Evolutionary conservation across 2,329 filamentous ascomycete species (phyloP).

Genomic region (Bretziella fagacearum): DNA sequence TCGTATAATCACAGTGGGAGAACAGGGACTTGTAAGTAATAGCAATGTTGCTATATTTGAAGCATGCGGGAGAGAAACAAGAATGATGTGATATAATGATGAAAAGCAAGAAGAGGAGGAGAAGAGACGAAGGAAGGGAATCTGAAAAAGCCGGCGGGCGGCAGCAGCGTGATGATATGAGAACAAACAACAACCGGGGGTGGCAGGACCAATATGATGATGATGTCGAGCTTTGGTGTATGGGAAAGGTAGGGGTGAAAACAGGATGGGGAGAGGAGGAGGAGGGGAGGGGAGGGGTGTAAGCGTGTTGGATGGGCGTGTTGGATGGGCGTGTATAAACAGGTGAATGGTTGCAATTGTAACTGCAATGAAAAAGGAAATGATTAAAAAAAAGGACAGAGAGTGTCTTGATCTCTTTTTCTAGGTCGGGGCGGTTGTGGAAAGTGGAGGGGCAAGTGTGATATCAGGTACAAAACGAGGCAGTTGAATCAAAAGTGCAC

Average conservation of each 20-base stretch:
- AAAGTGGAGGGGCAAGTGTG: too few relatives aligned
- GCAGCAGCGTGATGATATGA: conserved; percentile 4
- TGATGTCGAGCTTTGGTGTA: too few relatives aligned
- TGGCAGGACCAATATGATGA: too few relatives aligned
- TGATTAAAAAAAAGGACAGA: not conserved
- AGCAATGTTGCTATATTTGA: not conserved
- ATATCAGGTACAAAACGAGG: too few relatives aligned
- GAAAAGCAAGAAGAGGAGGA: not conserved
- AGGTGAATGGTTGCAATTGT: not conserved
- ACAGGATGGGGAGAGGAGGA: not conserved
- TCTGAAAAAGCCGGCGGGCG: not conserved
- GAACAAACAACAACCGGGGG: not conserved
- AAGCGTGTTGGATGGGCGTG: not conserved
- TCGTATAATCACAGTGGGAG: too few relatives aligned
- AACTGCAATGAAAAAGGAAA: not conserved
- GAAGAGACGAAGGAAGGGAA: conserved; percentile 3
- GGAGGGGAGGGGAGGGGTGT: conserved; percentile 1
- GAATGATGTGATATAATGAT: not conserved
- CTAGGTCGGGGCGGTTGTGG: not conserved
- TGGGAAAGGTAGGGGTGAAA: not conserved
- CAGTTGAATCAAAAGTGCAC: too few relatives aligned
- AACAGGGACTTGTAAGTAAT: not conserved
- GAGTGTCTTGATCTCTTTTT: too few relatives aligned
- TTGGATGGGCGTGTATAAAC: not conserved
- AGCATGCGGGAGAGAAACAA: not conserved